phyloP scores from a whole-genome alignment of 164 flowering plant species.

The Magnolia kwangsiensis region DNA sequence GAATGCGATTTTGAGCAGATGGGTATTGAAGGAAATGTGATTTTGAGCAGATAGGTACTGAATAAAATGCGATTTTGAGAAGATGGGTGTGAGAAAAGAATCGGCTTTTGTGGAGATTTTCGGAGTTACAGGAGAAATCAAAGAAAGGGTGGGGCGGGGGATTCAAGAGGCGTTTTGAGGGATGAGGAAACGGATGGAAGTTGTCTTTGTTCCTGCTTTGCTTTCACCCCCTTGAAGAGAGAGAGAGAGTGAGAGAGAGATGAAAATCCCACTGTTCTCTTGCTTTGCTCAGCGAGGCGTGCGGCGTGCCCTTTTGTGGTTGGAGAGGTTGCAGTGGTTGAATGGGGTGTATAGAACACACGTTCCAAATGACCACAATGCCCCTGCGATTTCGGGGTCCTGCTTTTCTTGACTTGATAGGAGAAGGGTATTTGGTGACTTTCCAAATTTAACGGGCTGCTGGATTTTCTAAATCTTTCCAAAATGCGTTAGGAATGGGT shows the following conservation, averaged over 20 bases:
- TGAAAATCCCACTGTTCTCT: not conserved
- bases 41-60: not conserved
- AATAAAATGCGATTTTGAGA: not conserved
- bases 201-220: not conserved
- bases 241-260: too few relatives aligned
- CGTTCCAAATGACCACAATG: not conserved
- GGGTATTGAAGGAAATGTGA: not conserved
- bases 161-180: not conserved
- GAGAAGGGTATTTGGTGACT: too few relatives aligned
- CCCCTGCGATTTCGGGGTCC: not conserved
- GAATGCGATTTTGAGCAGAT: not conserved
- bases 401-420: too few relatives aligned
- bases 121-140: not conserved
- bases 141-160: not conserved
- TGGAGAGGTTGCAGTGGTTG: not conserved
- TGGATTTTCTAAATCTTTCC: too few relatives aligned
- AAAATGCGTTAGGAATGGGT: too few relatives aligned
- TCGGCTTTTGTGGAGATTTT: not conserved
- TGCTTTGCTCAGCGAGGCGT: not conserved
- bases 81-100: constrained; percentile 4
- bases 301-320: not conserved
- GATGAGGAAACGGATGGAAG: not conserved
- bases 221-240: not conserved
- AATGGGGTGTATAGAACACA: not conserved
- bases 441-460: too few relatives aligned